Evolutionary conservation across 164 flowering plant genomes (phyloP).

Genomic region (Magnolia changhungtana): DNA sequence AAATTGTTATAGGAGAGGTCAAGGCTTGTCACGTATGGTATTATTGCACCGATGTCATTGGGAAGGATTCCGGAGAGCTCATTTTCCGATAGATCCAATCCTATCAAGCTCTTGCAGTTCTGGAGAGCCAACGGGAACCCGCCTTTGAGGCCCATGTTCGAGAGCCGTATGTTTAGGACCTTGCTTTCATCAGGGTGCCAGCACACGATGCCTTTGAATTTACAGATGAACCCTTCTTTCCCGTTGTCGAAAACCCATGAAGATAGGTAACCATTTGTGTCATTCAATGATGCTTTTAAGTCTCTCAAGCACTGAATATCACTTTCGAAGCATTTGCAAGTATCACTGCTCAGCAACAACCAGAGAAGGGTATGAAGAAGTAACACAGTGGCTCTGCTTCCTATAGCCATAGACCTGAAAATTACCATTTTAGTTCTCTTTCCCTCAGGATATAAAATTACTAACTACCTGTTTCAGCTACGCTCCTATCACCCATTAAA

Average conservation of each 20-base stretch:
- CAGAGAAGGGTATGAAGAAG: slow-evolving; percentile 12
- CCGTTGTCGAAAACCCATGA: slow-evolving; percentile 56
- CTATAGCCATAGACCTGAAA: slow-evolving; percentile 6
- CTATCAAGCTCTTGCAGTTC: slow-evolving; percentile 61
- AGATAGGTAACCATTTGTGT: slow-evolving; percentile 40
- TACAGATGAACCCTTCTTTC: slow-evolving; percentile 65
- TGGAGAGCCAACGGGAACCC: slow-evolving; percentile 54
- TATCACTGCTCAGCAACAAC: slow-evolving; percentile 18
- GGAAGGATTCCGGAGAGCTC: slow-evolving; percentile 56
- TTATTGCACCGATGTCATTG: slow-evolving; percentile 27
- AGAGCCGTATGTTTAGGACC: slow-evolving; percentile 53
- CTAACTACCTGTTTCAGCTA: background rate
- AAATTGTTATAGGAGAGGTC: slow-evolving; percentile 72
- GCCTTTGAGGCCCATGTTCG: slow-evolving; percentile 63
- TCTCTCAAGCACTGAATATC: slow-evolving; percentile 56
- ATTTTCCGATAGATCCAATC: slow-evolving; percentile 69
- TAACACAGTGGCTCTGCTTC: slow-evolving; percentile 7
- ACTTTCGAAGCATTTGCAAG: slow-evolving; percentile 24
- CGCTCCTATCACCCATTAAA: background rate
- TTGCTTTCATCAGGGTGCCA: slow-evolving; percentile 76
- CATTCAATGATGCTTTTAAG: slow-evolving; percentile 39
- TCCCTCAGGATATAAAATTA: background rate
- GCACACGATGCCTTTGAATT: slow-evolving; percentile 62
- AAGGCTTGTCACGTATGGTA: slow-evolving; percentile 38
- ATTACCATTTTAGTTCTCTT: background rate